Conservation (phyloP, 345 rosid species). For the Abelmoschus esculentus region DNA sequence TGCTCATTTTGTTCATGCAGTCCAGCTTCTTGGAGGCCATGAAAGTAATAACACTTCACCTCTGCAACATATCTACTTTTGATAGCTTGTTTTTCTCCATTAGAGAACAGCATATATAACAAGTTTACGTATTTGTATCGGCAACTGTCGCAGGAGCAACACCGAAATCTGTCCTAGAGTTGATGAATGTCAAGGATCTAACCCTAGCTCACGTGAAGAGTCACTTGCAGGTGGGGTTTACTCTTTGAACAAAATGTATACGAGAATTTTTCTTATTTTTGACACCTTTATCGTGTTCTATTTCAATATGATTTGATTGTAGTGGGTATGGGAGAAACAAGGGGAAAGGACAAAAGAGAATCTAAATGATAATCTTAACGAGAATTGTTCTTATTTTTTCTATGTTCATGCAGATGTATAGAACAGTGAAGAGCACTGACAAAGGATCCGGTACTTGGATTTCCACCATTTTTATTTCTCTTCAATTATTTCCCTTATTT, state of each 20-base stretch:
- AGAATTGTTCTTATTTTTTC: background rate
- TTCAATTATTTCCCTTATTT: slow-evolving; percentile 9
- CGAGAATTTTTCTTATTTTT: slow-evolving; percentile 7
- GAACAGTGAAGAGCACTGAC: slow-evolving; percentile 98
- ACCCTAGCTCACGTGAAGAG: slow-evolving; percentile 3
- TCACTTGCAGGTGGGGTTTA: background rate
- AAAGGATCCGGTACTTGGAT: slow-evolving; percentile 57
- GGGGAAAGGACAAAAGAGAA: slow-evolving; percentile 46
- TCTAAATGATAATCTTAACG: slow-evolving; percentile 32
- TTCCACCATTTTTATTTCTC: background rate
- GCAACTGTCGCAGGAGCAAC: background rate
- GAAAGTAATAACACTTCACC: slow-evolving; percentile 42
- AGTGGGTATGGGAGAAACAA: slow-evolving; percentile 28
- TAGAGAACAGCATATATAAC: too few species aligned
- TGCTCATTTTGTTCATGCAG: slow-evolving; percentile 89
- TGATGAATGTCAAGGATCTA: slow-evolving; percentile 1
- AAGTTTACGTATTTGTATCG: background rate
- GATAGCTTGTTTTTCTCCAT: background rate
- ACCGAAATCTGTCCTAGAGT: background rate
- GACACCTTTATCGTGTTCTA: slow-evolving; percentile 17
- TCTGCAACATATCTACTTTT: background rate
- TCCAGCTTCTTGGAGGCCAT: slow-evolving; percentile 98
- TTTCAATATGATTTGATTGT: slow-evolving; percentile 18
- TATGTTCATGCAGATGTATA: slow-evolving; percentile 88
- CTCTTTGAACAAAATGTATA: background rate